Conservation (phyloP, 1,284 basidiomycete species). For the Wallemia hederae region DNA sequence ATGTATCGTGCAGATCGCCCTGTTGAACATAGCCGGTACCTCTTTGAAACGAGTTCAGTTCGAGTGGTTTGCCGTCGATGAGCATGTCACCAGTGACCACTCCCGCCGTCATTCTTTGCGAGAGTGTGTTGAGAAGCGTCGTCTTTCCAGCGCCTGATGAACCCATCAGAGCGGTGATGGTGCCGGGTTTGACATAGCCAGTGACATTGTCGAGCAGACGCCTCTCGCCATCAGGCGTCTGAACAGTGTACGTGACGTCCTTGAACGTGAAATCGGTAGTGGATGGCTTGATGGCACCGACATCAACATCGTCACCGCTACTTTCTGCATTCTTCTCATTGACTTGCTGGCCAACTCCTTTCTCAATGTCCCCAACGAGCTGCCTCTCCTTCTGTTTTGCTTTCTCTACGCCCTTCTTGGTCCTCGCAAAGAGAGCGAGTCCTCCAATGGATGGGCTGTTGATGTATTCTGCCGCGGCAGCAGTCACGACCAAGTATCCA, state of each 20-base stretch:
- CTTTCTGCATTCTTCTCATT: conserved; percentile 8
- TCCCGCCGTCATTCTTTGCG: conserved; percentile 24
- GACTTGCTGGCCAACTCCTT: neutral
- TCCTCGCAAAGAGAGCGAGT: neutral
- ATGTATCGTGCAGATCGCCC: conserved; percentile 35
- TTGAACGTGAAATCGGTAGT: conserved; percentile 2
- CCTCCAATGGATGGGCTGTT: neutral
- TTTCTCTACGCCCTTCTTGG: neutral
- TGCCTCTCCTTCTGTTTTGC: neutral
- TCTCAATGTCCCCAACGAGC: neutral
- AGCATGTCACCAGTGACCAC: conserved; percentile 20
- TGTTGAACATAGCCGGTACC: conserved; percentile 20
- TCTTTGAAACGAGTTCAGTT: conserved; percentile 21
- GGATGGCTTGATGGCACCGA: conserved; percentile 9
- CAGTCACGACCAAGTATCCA: conserved; percentile 25
- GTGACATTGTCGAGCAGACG: conserved; percentile 15
- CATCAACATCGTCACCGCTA: conserved; percentile 14
- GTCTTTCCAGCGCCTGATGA: conserved; percentile 17
- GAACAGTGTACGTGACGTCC: conserved; percentile 3
- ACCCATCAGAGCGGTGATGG: conserved; percentile 29
- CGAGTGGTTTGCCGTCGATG: conserved; percentile 23
- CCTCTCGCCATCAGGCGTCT: neutral
- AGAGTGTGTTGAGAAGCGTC: conserved; percentile 22
- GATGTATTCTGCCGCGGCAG: neutral
- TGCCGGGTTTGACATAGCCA: conserved; percentile 27